Evolutionary conservation across 306 rosid species (phyloP).

Genomic region (Albizia julibrissin): DNA sequence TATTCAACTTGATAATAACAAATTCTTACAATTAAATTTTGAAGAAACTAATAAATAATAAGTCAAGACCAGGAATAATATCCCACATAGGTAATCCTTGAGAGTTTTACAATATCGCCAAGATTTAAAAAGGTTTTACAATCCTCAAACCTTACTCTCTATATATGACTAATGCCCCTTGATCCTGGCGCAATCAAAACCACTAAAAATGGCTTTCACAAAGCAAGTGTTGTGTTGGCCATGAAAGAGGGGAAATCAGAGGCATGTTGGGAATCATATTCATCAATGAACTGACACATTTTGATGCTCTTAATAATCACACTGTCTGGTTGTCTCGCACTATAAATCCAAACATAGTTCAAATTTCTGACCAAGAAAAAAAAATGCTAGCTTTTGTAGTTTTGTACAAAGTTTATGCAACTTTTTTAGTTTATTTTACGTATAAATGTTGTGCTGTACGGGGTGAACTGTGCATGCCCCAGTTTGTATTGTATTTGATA

Average conservation of each 20-base stretch:
- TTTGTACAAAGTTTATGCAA: not conserved
- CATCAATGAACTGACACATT: conserved; percentile 12
- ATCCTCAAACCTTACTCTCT: too few relatives aligned
- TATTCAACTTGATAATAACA: too few relatives aligned
- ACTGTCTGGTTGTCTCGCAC: conserved; percentile 25
- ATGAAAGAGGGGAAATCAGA: not conserved
- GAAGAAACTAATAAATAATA: too few relatives aligned
- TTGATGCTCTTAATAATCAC: not conserved
- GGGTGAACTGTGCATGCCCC: not conserved
- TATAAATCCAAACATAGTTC: not conserved
- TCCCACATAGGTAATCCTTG: too few relatives aligned
- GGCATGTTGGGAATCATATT: not conserved
- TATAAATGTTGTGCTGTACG: not conserved
- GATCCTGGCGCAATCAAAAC: not conserved
- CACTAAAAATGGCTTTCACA: not conserved
- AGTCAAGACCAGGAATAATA: too few relatives aligned
- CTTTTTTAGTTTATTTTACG: not conserved
- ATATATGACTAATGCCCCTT: not conserved
- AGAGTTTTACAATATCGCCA: too few relatives aligned
- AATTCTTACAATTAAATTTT: too few relatives aligned
- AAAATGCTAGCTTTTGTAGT: not conserved
- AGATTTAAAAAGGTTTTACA: too few relatives aligned
- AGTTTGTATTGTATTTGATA: not conserved
- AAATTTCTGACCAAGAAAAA: not conserved
- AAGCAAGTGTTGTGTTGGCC: not conserved